These are phyloP conservation scores for Fusarium kyushuense DNA, from an alignment of 2,329 filamentous ascomycete species.

Conservation along the genomic window DNA sequence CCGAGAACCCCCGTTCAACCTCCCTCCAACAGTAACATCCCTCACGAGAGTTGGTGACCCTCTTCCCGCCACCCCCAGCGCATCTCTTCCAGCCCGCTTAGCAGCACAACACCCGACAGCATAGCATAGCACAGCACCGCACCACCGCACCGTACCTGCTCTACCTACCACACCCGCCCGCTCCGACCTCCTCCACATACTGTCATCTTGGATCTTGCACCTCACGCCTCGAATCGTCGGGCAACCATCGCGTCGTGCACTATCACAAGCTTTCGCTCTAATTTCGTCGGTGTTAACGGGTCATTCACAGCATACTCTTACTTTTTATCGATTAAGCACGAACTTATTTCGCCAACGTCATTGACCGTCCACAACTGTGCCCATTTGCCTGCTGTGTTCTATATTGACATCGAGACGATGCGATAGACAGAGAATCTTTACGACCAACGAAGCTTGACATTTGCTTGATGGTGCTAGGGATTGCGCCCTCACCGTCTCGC, in stretches of 20 bases:
- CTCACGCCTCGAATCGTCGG: slow-evolving; percentile 33
- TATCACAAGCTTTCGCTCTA: slow-evolving; percentile 27
- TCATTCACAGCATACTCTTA: slow-evolving; percentile 21
- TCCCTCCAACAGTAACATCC: slow-evolving; percentile 47
- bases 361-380: slow-evolving; percentile 27
- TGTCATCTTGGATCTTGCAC: slow-evolving; percentile 40
- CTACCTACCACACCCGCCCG: slow-evolving; percentile 37
- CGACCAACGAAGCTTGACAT: slow-evolving; percentile 40
- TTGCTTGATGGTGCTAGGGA: slow-evolving; percentile 46
- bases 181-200: slow-evolving; percentile 35
- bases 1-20: slow-evolving; percentile 44
- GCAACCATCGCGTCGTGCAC: slow-evolving; percentile 39
- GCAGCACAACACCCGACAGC: background rate
- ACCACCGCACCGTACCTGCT: background rate
- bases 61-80: slow-evolving; percentile 46
- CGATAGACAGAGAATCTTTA: slow-evolving; percentile 40
- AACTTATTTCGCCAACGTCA: slow-evolving; percentile 24
- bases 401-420: slow-evolving; percentile 46
- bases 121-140: background rate
- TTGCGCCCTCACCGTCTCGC: slow-evolving; percentile 40
- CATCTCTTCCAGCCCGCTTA: slow-evolving; percentile 31
- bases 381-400: slow-evolving; percentile 30
- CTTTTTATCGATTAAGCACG: slow-evolving; percentile 19
- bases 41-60: slow-evolving; percentile 43
- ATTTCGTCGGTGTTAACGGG: slow-evolving; percentile 9